Conservation (phyloP, 768 basidiomycete genomes). For the Leucogyrophana mollusca region DNA sequence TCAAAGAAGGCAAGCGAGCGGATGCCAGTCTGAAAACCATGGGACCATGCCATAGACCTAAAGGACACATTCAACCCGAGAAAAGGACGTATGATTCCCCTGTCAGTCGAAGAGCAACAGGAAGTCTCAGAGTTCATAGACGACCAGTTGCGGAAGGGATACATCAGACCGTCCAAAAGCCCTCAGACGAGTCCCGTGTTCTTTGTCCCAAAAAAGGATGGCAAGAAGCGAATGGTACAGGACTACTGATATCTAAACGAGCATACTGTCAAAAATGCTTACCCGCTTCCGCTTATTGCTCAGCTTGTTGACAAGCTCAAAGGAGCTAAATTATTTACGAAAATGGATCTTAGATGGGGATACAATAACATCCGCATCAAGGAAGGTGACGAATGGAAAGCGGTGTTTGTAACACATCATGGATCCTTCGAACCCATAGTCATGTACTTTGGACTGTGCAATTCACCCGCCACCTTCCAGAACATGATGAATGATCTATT, state of each 20-base stretch:
- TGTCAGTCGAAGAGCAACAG: neutral
- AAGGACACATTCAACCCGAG: neutral
- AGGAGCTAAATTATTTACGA: neutral
- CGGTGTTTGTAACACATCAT: constrained; percentile 33
- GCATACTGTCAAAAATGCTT: constrained; percentile 8
- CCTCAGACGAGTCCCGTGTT: constrained; percentile 10
- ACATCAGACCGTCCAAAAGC: constrained; percentile 14
- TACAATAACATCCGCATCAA: constrained; percentile 36
- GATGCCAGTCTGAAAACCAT: constrained; percentile 2
- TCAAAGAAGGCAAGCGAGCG: neutral
- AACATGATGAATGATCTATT: constrained; percentile 32
- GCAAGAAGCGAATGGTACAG: constrained; percentile 6
- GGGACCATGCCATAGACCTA: constrained; percentile 8
- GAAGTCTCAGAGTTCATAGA: constrained; percentile 7
- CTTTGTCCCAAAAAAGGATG: constrained; percentile 12
- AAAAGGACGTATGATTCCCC: neutral
- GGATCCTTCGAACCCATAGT: constrained; percentile 40
- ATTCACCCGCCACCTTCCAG: constrained; percentile 38
- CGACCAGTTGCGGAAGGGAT: constrained; percentile 5
- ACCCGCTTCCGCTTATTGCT: constrained; percentile 10
- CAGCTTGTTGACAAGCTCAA: neutral
- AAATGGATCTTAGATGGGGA: constrained; percentile 12
- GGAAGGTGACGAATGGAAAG: constrained; percentile 43
- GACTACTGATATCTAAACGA: constrained; percentile 18
- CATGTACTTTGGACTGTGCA: constrained; percentile 38